Conservation (phyloP, 148 eudicot species). For the Camellia japonica region DNA sequence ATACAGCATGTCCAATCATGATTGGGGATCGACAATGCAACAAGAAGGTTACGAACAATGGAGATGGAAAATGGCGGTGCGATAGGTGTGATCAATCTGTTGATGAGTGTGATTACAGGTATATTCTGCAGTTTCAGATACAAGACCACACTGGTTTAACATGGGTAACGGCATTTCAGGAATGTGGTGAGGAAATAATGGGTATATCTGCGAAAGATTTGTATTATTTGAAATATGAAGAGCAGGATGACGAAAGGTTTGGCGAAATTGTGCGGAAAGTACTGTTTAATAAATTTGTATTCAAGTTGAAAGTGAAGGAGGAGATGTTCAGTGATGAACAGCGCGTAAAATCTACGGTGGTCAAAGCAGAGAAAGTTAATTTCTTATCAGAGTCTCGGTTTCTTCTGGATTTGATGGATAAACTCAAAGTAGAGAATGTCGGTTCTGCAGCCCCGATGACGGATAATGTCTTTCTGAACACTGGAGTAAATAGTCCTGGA, state of each 20-base stretch:
- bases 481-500: conserved; percentile 28
- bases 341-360: conserved; percentile 80
- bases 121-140: conserved; percentile 84
- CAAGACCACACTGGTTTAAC: conserved; percentile 90
- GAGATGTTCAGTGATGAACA: conserved; percentile 85
- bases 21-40: conserved; percentile 76
- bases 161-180: conserved; percentile 92
- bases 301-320: conserved; percentile 92
- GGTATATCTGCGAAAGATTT: conserved; percentile 76
- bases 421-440: conserved; percentile 37
- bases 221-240: conserved; percentile 59
- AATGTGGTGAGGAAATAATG: conserved; percentile 75
- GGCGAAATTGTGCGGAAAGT: conserved; percentile 46
- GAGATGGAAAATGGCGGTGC: conserved; percentile 95
- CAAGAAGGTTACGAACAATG: conserved; percentile 85
- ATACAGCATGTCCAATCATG: conserved; percentile 75
- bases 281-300: conserved; percentile 51
- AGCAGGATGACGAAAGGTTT: conserved; percentile 67
- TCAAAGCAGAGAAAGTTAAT: conserved; percentile 64
- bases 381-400: conserved; percentile 47
- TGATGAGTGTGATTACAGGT: conserved; percentile 83
- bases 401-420: conserved; percentile 51
- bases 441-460: conserved; percentile 26
- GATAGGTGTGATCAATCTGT: conserved; percentile 80
- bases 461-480: conserved; percentile 24